Conservation (phyloP, 495 filamentous ascomycete genomes). For the Aspergillus cavernicola region DNA sequence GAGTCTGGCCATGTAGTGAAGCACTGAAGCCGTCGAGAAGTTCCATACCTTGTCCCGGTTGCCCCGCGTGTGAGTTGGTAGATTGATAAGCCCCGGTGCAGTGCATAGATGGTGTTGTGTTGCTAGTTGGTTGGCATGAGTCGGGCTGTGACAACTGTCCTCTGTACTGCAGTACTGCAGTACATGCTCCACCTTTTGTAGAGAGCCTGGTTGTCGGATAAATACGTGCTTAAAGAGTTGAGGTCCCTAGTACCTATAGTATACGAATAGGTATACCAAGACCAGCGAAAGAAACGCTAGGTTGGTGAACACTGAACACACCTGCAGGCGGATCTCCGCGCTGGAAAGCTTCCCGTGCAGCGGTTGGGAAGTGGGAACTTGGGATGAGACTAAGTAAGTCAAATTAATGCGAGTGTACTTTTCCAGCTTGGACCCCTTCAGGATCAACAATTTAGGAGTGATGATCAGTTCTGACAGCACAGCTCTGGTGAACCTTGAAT, state of each 20-base stretch:
- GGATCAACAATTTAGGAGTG: neutral
- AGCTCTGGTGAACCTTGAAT: too few relatives aligned
- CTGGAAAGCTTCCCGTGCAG: conserved; percentile 3
- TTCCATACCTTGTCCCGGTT: too few relatives aligned
- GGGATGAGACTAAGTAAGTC: neutral
- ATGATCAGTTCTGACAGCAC: conserved; percentile 6
- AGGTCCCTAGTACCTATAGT: too few relatives aligned
- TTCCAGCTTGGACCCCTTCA: neutral
- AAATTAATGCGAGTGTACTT: neutral
- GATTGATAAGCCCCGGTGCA: neutral
- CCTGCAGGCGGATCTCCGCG: conserved; percentile 2
- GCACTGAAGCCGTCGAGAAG: too few relatives aligned
- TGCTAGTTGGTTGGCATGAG: neutral
- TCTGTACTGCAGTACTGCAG: neutral
- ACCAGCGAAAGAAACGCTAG: too few relatives aligned
- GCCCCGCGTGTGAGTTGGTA: conserved; percentile 1
- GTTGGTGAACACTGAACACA: too few relatives aligned
- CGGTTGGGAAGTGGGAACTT: too few relatives aligned
- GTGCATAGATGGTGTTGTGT: neutral
- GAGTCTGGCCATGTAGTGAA: conserved; percentile 1
- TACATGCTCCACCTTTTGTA: too few relatives aligned
- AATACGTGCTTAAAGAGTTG: too few relatives aligned
- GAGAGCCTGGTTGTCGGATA: too few relatives aligned
- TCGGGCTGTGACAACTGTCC: neutral
- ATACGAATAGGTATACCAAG: too few relatives aligned